Evolutionary conservation across 176 grass and related monocot species (phyloP).

Genomic region (Eragrostis nindensis): DNA sequence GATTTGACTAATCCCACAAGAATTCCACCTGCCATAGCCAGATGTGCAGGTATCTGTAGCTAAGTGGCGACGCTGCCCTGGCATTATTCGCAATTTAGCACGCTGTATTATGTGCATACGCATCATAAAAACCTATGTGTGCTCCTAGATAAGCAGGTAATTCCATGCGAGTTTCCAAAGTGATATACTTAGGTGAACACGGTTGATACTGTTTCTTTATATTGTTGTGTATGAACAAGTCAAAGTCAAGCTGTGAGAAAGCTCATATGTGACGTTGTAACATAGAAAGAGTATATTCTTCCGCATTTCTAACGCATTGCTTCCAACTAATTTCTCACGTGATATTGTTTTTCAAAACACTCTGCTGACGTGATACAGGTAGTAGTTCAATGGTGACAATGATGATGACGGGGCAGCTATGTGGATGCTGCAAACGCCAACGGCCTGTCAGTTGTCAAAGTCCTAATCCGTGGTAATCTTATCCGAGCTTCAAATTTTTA

Average conservation of each 20-base stretch:
- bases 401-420: neutral
- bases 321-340: conserved; percentile 20
- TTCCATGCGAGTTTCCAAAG: neutral
- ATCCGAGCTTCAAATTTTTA: neutral
- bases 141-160: neutral
- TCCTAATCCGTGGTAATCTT: conserved; percentile 1
- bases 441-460: conserved; percentile 4
- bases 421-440: neutral
- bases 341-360: conserved; percentile 8
- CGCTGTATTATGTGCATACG: no score
- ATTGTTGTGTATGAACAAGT: neutral
- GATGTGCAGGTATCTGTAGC: neutral
- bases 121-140: neutral
- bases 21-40: conserved; percentile 10
- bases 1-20: conserved; percentile 33
- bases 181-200: conserved; percentile 15
- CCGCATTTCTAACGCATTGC: neutral
- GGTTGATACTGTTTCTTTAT: neutral
- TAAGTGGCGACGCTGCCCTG: neutral
- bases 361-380: neutral
- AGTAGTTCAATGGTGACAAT: conserved; percentile 21
- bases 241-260: conserved; percentile 7
- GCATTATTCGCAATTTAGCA: neutral
- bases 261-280: conserved; percentile 12
- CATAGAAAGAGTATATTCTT: conserved; percentile 13